Base-by-base conservation (phyloP, 2,329 filamentous ascomycete genomes). In the Calonectria pauciramosa region DNA sequence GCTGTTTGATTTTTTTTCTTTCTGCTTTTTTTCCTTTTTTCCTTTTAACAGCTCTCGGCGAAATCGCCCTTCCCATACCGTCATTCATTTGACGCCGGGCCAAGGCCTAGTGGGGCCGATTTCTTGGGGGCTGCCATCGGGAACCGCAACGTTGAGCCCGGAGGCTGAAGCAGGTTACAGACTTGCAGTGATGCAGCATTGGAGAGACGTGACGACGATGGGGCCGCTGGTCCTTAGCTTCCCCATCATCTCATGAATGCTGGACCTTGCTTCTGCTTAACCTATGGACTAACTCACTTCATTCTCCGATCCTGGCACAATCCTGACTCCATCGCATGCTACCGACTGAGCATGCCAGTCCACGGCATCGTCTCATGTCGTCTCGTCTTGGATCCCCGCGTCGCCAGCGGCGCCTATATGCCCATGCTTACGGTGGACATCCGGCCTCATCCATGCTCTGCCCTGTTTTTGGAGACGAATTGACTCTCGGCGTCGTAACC, bases 141-240 rank as follows among this genome's bases (percentile, higher is more conserved):
- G 65, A 76, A 80, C 79, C 77, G 72, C 73, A 80, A 74, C 72
- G 56, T 72, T 76, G 71, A 68, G 76, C 73, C 72, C 72, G 69
- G 71, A 76, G 51, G 71, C 71, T 73, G 67, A 73, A 70, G 71
- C 66, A 70, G 49, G 52, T 72, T 68, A 68, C 66, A 59, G 66
- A 67, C 49, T 65, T 70, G 68, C 68, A 65, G 67, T 44, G 20
- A 69, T 60, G 54, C 28, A 60, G 60, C 60, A 65, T 65, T 70
- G 59, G 68, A 70, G 68, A 70, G 68, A 70, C 59, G 34, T 60
- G 59, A 70, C 44, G 28, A 54, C 18, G 20, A 70, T 65, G 68
- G 68, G 59, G 56, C 65, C n/a, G 26, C 68, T 30, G 59, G 59
- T 65, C 68, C 44, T 70, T 32, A 63, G 54, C 54, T 28, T 70